Evolutionary conservation across 345 rosid species (phyloP).

Genomic region (sweet orange (Citrus sinensis)): DVS_A1.0 CM039169.1:1846501-1847000

Average conservation of each 20-base stretch:
- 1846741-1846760: neutral
- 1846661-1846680: neutral
- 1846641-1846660: neutral
- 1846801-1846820: neutral
- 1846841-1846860: neutral
- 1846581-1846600: conserved; percentile 10
- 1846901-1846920: neutral
- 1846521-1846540: conserved; percentile 11
- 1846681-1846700: neutral
- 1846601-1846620: neutral
- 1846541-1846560: conserved; percentile 9
- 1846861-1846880: no score
- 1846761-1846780: neutral
- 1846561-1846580: neutral
- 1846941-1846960: neutral
- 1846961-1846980: neutral
- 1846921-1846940: neutral
- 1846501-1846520: conserved; percentile 2
- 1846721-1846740: neutral
- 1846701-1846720: neutral
- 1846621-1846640: conserved; percentile 8
- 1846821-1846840: neutral
- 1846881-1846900: neutral
- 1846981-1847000: neutral
- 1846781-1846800: neutral